Percentiles rank a stretch among this genome's conserved stretches.
These are phyloP conservation scores for Acanthamoeba sp. DNA, from an alignment of 208 protist species.

Conservation along the genomic window DNA sequence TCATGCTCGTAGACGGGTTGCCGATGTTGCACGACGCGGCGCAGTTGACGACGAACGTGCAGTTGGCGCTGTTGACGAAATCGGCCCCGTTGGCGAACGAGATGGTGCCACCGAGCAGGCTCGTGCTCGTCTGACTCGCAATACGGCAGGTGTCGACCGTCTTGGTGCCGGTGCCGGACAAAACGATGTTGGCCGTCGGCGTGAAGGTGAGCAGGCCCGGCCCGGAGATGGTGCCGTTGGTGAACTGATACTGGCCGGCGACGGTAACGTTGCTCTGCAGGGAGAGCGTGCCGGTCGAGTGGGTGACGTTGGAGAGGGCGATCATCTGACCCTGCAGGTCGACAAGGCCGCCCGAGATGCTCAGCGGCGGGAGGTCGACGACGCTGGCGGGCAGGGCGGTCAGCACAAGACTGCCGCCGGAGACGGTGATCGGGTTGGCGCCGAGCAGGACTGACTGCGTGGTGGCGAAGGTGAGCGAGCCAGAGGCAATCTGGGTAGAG, in stretches of 20 bases:
- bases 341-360: neutral
- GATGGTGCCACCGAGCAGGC: conserved; percentile 14
- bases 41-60: conserved; percentile 35
- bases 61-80: conserved; percentile 19
- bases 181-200: neutral
- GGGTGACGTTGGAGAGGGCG: conserved; percentile 16
- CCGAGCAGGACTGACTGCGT: neutral
- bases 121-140: neutral
- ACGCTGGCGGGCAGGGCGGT: conserved; percentile 10
- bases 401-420: conserved; percentile 12
- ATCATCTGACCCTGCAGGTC: conserved; percentile 67
- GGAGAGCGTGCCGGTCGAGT: conserved; percentile 7
- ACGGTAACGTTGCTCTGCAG: conserved; percentile 56
- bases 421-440: neutral
- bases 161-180: conserved; percentile 61
- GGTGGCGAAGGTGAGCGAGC: neutral
- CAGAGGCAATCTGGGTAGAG: neutral
- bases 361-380: neutral
- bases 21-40: neutral
- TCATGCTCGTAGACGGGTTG: neutral
- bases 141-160: neutral
- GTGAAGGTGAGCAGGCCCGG: neutral
- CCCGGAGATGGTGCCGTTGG: conserved; percentile 17
- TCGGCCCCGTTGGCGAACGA: conserved; percentile 22
- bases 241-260: neutral